A percentile compares a stretch with the other conserved stretches of the same genome.
phyloP scores from a whole-genome alignment of 2,329 filamentous ascomycete genomes.

The Pseudogymnoascus sp. region DNA sequence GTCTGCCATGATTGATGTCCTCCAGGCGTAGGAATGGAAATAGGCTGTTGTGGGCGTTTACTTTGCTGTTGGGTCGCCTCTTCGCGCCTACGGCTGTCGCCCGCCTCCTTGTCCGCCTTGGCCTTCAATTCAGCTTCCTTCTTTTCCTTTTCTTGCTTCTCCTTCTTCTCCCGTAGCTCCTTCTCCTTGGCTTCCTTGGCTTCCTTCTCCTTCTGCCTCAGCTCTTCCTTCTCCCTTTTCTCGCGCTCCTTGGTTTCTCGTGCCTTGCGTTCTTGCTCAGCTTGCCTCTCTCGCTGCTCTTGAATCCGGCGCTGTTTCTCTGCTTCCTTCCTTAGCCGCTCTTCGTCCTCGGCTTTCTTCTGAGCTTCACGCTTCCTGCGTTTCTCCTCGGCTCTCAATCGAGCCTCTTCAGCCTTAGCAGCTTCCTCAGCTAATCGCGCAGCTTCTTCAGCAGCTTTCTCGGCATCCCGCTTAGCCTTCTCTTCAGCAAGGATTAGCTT shows the following conservation, averaged over 20 bases:
- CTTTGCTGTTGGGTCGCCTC: slow-evolving; percentile 37
- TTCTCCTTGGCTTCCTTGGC: slow-evolving; percentile 58
- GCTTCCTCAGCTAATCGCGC: slow-evolving; percentile 68
- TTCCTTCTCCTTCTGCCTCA: slow-evolving; percentile 71
- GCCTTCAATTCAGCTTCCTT: slow-evolving; percentile 48
- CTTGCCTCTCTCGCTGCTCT: slow-evolving; percentile 79
- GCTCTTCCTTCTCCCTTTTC: slow-evolving; percentile 78
- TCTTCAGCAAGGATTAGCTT: slow-evolving; percentile 87
- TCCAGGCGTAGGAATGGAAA: slow-evolving; percentile 40
- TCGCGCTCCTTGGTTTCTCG: slow-evolving; percentile 73
- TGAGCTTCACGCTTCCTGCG: slow-evolving; percentile 85
- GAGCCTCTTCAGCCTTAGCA: slow-evolving; percentile 72
- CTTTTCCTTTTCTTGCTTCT: slow-evolving; percentile 51
- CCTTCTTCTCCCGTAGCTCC: slow-evolving; percentile 47
- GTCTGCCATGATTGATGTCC: slow-evolving; percentile 52
- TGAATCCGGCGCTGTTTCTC: slow-evolving; percentile 72
- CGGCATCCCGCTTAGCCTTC: slow-evolving; percentile 77
- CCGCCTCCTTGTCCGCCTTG: slow-evolving; percentile 38
- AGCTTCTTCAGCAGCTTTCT: slow-evolving; percentile 81
- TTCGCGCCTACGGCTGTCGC: slow-evolving; percentile 43
- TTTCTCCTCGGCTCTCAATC: slow-evolving; percentile 78
- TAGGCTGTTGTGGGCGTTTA: slow-evolving; percentile 32
- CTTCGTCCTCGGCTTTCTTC: slow-evolving; percentile 84
- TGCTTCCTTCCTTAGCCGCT: slow-evolving; percentile 73
- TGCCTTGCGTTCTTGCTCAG: slow-evolving; percentile 75